Evolutionary conservation across 495 filamentous ascomycete species (phyloP).

Genomic region (Penicillium riverlandense): DNA sequence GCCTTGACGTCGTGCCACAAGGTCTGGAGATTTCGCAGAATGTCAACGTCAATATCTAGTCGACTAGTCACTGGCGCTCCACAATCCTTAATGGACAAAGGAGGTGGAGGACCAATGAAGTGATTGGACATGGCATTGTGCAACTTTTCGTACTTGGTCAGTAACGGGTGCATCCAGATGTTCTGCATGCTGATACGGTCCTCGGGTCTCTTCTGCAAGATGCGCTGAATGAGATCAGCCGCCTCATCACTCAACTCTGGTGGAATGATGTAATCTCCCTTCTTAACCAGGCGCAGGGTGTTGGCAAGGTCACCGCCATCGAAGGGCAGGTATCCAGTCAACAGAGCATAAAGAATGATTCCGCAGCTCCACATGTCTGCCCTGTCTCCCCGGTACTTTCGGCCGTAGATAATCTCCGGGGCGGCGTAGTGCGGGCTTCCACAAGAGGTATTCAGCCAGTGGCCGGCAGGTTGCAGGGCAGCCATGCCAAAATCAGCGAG

Average conservation of each 20-base stretch:
- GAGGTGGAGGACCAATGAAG: slow-evolving; percentile 47
- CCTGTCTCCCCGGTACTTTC: slow-evolving; percentile 69
- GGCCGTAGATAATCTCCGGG: slow-evolving; percentile 72
- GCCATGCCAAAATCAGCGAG: slow-evolving; percentile 98
- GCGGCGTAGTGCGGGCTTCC: slow-evolving; percentile 96
- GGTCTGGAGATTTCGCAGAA: slow-evolving; percentile 76
- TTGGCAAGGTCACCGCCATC: slow-evolving; percentile 52
- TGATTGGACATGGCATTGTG: slow-evolving; percentile 40
- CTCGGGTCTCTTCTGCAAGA: slow-evolving; percentile 67
- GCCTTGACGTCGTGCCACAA: slow-evolving; percentile 80
- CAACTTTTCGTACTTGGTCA: slow-evolving; percentile 71
- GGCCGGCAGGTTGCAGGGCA: slow-evolving; percentile 71
- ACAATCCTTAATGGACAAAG: slow-evolving; percentile 46
- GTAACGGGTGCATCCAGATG: slow-evolving; percentile 78
- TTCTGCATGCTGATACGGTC: slow-evolving; percentile 66
- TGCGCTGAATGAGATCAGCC: slow-evolving; percentile 67
- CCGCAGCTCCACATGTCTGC: slow-evolving; percentile 95
- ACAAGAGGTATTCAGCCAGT: slow-evolving; percentile 78
- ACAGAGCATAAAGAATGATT: slow-evolving; percentile 77
- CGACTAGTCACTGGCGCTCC: slow-evolving; percentile 40
- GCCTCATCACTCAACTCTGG: slow-evolving; percentile 59
- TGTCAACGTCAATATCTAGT: slow-evolving; percentile 65
- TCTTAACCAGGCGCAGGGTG: slow-evolving; percentile 60
- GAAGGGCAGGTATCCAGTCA: slow-evolving; percentile 77
- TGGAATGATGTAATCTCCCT: slow-evolving; percentile 68